phyloP scores from a whole-genome alignment of 495 filamentous ascomycete genomes.

The Tuber calosporum region DNA sequence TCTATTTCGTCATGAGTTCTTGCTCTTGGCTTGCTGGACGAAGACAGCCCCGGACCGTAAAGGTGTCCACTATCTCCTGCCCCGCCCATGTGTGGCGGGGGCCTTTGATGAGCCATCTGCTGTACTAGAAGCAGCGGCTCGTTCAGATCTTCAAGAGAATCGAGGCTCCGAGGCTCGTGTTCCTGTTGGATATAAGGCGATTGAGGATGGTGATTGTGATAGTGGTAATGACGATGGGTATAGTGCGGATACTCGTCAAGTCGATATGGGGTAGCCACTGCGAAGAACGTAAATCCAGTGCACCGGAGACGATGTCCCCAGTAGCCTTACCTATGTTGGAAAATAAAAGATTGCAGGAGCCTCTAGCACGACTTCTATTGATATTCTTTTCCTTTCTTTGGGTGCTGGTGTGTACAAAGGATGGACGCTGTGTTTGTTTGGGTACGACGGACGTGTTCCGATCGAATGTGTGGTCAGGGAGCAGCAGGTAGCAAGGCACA shows the following conservation, averaged over 20 bases:
- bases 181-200: conserved; percentile 39
- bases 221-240: conserved; percentile 34
- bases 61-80: conserved; percentile 41
- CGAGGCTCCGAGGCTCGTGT: conserved; percentile 40
- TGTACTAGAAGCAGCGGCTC: conserved; percentile 41
- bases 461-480: background rate
- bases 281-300: conserved; percentile 38
- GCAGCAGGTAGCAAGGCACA: conserved; percentile 33
- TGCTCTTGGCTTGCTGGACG: conserved; percentile 40
- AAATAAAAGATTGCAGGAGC: conserved; percentile 29
- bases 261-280: conserved; percentile 42
- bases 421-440: conserved; percentile 38
- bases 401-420: conserved; percentile 30
- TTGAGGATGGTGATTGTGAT: conserved; percentile 34
- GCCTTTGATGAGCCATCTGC: conserved; percentile 43
- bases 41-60: conserved; percentile 36
- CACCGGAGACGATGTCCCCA: conserved; percentile 38
- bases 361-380: conserved; percentile 32
- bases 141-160: conserved; percentile 41
- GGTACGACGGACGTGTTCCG: conserved; percentile 37
- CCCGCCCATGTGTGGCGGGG: conserved; percentile 40
- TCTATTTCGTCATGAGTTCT: conserved; percentile 43
- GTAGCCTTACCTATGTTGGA: conserved; percentile 38
- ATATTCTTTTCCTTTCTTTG: conserved; percentile 27
- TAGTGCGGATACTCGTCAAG: conserved; percentile 40